Evolutionary conservation across 2,329 filamentous ascomycete species (phyloP).

Genomic region (Microsporum audouinii): DNA sequence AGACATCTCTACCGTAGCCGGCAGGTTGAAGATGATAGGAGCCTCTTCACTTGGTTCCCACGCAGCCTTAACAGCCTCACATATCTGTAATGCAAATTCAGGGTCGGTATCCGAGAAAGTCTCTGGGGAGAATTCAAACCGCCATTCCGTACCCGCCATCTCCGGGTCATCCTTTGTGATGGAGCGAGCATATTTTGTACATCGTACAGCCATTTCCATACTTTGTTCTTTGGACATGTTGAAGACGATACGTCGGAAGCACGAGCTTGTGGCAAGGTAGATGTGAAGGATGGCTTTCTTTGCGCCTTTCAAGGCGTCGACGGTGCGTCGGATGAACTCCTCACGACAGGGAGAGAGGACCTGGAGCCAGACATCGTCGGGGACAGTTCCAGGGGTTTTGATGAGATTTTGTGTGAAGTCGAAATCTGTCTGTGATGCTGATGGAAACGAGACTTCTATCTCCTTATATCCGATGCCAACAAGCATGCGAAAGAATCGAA

Average conservation of each 20-base stretch:
- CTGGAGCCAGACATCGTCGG: conserved; percentile 83
- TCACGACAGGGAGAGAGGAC: conserved; percentile 85
- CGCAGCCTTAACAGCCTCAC: conserved; percentile 84
- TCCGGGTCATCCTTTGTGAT: conserved; percentile 70
- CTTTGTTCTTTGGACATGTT: conserved; percentile 72
- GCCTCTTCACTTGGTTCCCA: conserved; percentile 73
- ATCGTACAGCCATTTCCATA: conserved; percentile 70
- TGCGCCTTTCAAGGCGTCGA: conserved; percentile 75
- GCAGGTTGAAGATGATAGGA: conserved; percentile 92
- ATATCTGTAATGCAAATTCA: conserved; percentile 72
- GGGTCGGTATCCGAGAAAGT: conserved; percentile 81
- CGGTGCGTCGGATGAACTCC: conserved; percentile 79
- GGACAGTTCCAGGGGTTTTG: conserved; percentile 69
- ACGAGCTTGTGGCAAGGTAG: conserved; percentile 91
- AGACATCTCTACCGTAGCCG: conserved; percentile 87
- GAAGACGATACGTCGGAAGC: conserved; percentile 87
- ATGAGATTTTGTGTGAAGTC: conserved; percentile 83
- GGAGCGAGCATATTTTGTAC: conserved; percentile 72
- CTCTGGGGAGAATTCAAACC: conserved; percentile 41
- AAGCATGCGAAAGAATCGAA: conserved; percentile 89
- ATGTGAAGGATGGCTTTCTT: conserved; percentile 94
- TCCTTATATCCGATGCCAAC: conserved; percentile 90
- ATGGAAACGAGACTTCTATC: conserved; percentile 93
- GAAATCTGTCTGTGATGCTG: conserved; percentile 88
- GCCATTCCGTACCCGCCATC: conserved; percentile 45